A percentile compares a stretch with the other conserved stretches of the same genome.
Conservation (phyloP, 768 basidiomycete species). For the Chlorophyllum brunneum region DNA sequence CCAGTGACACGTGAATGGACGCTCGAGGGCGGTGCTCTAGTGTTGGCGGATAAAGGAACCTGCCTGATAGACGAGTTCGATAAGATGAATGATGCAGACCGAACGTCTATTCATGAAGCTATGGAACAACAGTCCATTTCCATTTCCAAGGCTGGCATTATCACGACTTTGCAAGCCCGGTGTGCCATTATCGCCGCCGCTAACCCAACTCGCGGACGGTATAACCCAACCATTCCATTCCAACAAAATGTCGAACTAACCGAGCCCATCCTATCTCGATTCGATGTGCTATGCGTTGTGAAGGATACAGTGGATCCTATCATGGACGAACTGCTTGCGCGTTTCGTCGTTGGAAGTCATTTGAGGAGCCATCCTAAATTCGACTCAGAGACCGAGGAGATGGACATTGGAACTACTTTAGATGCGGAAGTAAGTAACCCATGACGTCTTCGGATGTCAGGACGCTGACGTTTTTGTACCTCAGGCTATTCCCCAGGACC, state of each 20-base stretch:
- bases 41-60: conserved; percentile 97
- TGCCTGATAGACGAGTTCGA: conserved; percentile 99
- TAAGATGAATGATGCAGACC: conserved; percentile 99
- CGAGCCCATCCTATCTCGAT: conserved; percentile 96
- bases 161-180: conserved; percentile 95
- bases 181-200: conserved; percentile 98
- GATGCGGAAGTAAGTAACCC: conserved; percentile 81
- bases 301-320: conserved; percentile 98
- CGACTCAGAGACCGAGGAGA: conserved; percentile 82
- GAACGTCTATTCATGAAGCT: conserved; percentile 98
- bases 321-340: conserved; percentile 91
- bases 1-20: conserved; percentile 98
- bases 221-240: conserved; percentile 98
- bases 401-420: conserved; percentile 83
- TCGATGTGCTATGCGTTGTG: conserved; percentile 97
- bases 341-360: conserved; percentile 98
- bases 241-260: conserved; percentile 98
- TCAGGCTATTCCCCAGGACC: conserved; percentile 94
- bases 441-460: not conserved
- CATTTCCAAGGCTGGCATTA: conserved; percentile 97
- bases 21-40: conserved; percentile 94
- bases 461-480: not conserved
- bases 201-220: conserved; percentile 94
- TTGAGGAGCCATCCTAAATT: conserved; percentile 93
- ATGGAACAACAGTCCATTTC: conserved; percentile 99